Base-by-base conservation (phyloP, 2,329 filamentous ascomycete genomes). In the Gaeumannomyces tritici region DNA sequence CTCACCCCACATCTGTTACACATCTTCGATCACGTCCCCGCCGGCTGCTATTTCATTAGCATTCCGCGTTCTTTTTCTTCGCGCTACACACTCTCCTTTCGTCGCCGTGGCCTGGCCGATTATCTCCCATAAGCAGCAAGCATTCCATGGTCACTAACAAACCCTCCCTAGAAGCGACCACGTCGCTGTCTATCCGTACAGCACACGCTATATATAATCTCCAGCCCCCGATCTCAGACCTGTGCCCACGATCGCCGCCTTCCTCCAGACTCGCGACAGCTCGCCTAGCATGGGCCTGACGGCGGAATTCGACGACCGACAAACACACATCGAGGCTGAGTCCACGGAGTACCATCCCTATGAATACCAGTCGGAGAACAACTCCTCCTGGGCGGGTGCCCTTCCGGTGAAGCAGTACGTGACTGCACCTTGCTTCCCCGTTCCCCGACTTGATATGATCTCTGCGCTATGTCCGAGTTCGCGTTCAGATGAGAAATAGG, bases 391-490 rank as follows among this genome's bases (percentile, higher is more conserved):
- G 95, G 95, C 93, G 71, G 91, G 93, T 73, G 90, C 93, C 73
- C 85, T 99, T 71, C 95, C 95, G 73, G 86, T 96, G 84, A 96
- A 96, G 87, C 93, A 98, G 87, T 84, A 75, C 63, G 29, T 31
- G 81, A 76, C 2, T 24, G n/a, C n/a, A n/a, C n/a, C 3, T 18
- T 28, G 51, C 18, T 21, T 47, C 15, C 42, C 42, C 42, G 3
- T 1, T 12, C 13, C 13, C 21, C 21, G 42, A 21, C 42, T 13
- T 21, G 15, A 47, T 47, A 47, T 21, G 4, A 47, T 47, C 6
- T 18, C 42, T n/a, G n/a, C n/a, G n/a, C n/a, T n/a, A 21, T 47
- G 15, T 21, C 6, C 42, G 21, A 47, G 42, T 18, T 21, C 5
- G 15, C 42, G 11, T 42, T 8, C 13, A 42, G 28, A 9, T 29